phyloP scores from a whole-genome alignment of 2,329 filamentous ascomycete species.

The Aspergillus tamarii region DNA sequence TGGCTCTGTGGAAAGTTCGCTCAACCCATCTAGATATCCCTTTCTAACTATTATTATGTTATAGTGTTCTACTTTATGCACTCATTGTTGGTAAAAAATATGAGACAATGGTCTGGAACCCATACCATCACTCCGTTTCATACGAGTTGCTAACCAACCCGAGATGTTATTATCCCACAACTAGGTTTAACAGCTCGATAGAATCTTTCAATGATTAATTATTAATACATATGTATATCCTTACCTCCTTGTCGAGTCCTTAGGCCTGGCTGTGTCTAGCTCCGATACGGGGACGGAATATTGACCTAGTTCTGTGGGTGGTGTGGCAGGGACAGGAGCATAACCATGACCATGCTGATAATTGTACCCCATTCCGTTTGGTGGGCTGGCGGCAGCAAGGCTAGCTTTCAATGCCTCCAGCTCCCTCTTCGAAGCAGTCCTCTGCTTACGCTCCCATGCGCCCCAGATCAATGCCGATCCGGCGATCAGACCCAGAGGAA shows the following conservation, averaged over 20 bases:
- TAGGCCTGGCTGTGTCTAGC: not conserved
- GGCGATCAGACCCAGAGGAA: constrained; percentile 17
- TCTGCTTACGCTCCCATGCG: not conserved
- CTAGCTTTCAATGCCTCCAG: not conserved
- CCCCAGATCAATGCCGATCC: constrained; percentile 4
- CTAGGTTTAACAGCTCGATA: no score
- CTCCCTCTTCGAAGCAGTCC: not conserved
- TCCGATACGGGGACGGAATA: not conserved
- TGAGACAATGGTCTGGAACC: no score
- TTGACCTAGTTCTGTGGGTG: not conserved
- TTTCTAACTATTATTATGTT: no score
- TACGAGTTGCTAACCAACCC: no score
- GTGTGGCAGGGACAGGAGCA: not conserved
- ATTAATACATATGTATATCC: not conserved
- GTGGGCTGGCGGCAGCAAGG: not conserved
- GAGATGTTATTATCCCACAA: no score
- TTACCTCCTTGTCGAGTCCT: not conserved
- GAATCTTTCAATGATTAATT: no score
- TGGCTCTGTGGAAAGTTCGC: no score
- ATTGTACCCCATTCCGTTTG: not conserved
- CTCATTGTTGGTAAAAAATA: no score
- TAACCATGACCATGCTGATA: not conserved
- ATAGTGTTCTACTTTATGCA: no score
- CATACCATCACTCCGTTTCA: no score
- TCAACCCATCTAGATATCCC: no score